These are phyloP conservation scores for Fusarium sp. DNA, from an alignment of 2,329 filamentous ascomycete genomes.

Conservation along the genomic window DNA sequence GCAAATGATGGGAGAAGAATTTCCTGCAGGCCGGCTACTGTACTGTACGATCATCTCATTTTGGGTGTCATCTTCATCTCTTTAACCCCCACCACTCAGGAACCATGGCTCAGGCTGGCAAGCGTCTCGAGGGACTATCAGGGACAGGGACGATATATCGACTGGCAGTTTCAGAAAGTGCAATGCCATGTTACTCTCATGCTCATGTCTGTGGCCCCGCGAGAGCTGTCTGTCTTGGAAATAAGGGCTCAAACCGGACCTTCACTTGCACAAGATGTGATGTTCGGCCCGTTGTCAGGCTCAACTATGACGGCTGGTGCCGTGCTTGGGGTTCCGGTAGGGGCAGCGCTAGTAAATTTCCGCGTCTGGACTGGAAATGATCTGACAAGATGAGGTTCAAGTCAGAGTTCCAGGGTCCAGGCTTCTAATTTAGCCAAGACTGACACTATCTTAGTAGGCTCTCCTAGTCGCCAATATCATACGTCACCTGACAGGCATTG, in stretches of 20 bases:
- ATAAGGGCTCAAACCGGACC: background rate
- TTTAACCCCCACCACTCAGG: constrained; percentile 35
- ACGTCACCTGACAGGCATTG: constrained; percentile 38
- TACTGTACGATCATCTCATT: constrained; percentile 36
- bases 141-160: background rate
- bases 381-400: constrained; percentile 42
- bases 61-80: constrained; percentile 39
- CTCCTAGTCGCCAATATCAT: constrained; percentile 20
- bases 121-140: constrained; percentile 1
- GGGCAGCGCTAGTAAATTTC: constrained; percentile 42
- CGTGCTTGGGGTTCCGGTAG: constrained; percentile 32
- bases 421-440: constrained; percentile 21
- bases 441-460: constrained; percentile 21
- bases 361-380: constrained; percentile 40
- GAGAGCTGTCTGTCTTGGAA: background rate
- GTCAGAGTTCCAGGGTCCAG: constrained; percentile 23
- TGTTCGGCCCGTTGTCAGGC: constrained; percentile 27
- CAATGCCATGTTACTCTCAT: background rate
- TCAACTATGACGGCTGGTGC: constrained; percentile 35
- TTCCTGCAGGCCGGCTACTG: constrained; percentile 31
- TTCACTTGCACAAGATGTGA: constrained; percentile 1
- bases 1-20: constrained; percentile 27
- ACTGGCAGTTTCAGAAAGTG: background rate
- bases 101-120: constrained; percentile 1
- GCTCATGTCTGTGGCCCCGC: background rate